Conservation (phyloP, 345 rosid genomes). For the Acer saccharum region DNA sequence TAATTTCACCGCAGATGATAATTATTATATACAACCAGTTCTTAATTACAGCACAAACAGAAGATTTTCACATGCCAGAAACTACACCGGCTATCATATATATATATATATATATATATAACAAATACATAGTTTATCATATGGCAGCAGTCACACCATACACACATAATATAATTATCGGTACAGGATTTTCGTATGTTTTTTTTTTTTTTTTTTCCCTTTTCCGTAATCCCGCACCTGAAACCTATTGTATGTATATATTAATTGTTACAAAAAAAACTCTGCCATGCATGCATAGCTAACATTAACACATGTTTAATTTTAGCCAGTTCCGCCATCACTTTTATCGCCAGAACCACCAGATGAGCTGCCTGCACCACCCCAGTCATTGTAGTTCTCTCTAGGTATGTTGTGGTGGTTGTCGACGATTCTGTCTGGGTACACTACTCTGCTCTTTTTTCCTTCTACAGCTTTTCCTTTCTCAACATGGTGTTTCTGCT, state of each 20-base stretch:
- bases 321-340: slow-evolving; percentile 15
- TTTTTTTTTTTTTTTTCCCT: too few species aligned
- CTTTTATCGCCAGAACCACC: slow-evolving; percentile 17
- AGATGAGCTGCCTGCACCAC: background rate
- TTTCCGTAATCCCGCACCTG: too few species aligned
- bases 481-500: slow-evolving; percentile 14
- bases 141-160: too few species aligned
- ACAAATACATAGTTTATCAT: background rate
- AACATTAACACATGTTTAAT: background rate
- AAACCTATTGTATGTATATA: too few species aligned
- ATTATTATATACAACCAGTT: background rate
- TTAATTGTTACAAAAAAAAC: background rate
- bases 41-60: background rate
- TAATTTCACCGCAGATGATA: too few species aligned
- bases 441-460: slow-evolving; percentile 1
- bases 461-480: slow-evolving; percentile 25
- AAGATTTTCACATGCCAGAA: background rate
- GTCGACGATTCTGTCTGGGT: slow-evolving; percentile 25
- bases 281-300: background rate
- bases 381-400: slow-evolving; percentile 29
- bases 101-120: background rate
- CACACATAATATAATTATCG: too few species aligned
- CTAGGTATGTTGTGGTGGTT: slow-evolving; percentile 51
- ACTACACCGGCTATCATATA: background rate
- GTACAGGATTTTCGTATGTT: too few species aligned